A percentile compares a stretch with the other conserved stretches of the same genome.
Conservation (phyloP, 352 stramenopile genomes). For the Globisporangium spiculum region DNA sequence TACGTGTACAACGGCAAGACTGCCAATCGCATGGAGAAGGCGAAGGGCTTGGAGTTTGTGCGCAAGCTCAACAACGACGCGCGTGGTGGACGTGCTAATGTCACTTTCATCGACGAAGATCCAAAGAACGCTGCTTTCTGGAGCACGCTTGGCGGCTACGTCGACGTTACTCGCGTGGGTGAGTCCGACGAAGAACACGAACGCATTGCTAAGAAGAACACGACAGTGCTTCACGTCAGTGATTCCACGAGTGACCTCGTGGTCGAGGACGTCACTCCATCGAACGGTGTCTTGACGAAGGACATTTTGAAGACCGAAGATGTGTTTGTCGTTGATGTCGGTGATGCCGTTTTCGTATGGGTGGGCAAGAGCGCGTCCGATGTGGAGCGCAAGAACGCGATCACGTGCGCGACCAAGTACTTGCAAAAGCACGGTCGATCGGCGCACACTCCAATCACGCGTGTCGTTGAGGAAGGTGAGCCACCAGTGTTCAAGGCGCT, state of each 20-base stretch:
- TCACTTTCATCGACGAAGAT: constrained; percentile 89
- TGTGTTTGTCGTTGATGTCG: constrained; percentile 92
- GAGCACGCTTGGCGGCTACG: constrained; percentile 85
- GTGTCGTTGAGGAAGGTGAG: constrained; percentile 84
- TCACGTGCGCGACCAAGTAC: constrained; percentile 85
- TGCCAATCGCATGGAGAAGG: constrained; percentile 88
- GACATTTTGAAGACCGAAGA: constrained; percentile 81
- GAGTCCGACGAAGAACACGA: constrained; percentile 68
- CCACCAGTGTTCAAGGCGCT: constrained; percentile 82
- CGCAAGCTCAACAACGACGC: constrained; percentile 86
- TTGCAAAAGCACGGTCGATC: constrained; percentile 55
- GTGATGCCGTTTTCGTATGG: constrained; percentile 90
- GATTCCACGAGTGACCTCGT: constrained; percentile 58
- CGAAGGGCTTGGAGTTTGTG: constrained; percentile 88
- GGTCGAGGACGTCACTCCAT: constrained; percentile 61
- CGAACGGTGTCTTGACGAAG: constrained; percentile 74
- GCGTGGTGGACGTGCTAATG: constrained; percentile 73
- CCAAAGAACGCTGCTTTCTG: constrained; percentile 91
- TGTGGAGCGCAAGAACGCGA: constrained; percentile 85
- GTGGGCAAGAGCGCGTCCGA: constrained; percentile 83
- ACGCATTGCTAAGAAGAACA: constrained; percentile 53
- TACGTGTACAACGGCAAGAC: constrained; percentile 84
- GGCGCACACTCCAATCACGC: constrained; percentile 71
- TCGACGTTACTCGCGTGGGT: constrained; percentile 59
- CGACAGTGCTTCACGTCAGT: constrained; percentile 74